Evolutionary conservation across 2,329 filamentous ascomycete genomes (phyloP).

Genomic region (Mycosphaerelloides madeirae): DNA sequence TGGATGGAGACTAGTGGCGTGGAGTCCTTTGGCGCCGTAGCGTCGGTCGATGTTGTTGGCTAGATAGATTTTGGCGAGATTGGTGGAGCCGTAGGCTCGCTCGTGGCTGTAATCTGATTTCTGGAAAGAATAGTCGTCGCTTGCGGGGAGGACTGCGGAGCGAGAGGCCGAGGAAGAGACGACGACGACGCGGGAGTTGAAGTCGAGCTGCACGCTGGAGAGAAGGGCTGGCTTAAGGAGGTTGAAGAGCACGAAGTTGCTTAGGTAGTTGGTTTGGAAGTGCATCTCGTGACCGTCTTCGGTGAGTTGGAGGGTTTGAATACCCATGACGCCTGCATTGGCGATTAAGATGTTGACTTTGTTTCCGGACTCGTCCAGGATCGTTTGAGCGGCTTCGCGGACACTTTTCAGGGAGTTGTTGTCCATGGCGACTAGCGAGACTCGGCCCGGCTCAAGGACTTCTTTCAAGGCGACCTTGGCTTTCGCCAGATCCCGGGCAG

Average conservation of each 20-base stretch:
- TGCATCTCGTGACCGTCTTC: constrained; percentile 47
- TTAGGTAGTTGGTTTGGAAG: constrained; percentile 52
- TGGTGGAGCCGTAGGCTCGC: constrained; percentile 46
- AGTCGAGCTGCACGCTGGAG: background rate
- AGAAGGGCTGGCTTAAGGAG: constrained; percentile 45
- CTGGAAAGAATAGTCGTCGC: constrained; percentile 1
- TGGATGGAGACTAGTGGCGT: constrained; percentile 44
- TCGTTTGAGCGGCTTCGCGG: too few species aligned
- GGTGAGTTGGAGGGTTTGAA: constrained; percentile 10
- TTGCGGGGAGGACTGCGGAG: background rate
- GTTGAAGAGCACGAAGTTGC: constrained; percentile 52
- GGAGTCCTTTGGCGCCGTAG: constrained; percentile 43
- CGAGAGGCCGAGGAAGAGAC: background rate
- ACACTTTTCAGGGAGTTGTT: too few species aligned
- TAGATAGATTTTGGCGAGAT: constrained; percentile 50
- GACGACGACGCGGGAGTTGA: constrained; percentile 1
- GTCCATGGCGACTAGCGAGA: too few species aligned
- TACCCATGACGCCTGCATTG: constrained; percentile 38
- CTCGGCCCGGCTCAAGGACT: too few species aligned
- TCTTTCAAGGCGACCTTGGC: too few species aligned
- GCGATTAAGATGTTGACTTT: constrained; percentile 38
- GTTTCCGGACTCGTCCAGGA: too few species aligned
- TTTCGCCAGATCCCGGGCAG: too few species aligned
- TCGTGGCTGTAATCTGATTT: background rate
- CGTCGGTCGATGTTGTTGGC: constrained; percentile 49